phyloP scores from a whole-genome alignment of 345 rosid genomes.

The Arabis alpina region DNA sequence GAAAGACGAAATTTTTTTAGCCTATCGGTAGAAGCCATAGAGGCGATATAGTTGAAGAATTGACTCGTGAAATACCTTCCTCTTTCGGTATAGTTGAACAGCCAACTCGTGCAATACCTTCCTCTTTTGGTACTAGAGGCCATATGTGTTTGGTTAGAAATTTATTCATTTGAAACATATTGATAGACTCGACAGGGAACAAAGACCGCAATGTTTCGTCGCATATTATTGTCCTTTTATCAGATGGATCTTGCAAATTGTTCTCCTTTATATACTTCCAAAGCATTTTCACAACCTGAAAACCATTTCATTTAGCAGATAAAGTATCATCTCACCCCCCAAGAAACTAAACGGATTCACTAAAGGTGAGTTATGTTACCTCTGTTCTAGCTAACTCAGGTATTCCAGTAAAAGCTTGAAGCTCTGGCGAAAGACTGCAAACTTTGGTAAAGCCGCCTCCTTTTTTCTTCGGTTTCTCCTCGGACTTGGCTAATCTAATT shows the following conservation, averaged over 20 bases:
- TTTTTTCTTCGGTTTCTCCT: constrained; percentile 67
- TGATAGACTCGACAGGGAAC: constrained; percentile 55
- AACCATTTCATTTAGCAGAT: constrained; percentile 25
- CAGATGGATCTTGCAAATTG: constrained; percentile 64
- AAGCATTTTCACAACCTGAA: constrained; percentile 62
- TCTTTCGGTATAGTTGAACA: not conserved
- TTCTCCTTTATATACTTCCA: constrained; percentile 64
- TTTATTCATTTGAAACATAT: constrained; percentile 74
- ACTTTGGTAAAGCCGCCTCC: constrained; percentile 83
- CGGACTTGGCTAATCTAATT: constrained; percentile 60
- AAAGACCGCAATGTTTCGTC: constrained; percentile 55
- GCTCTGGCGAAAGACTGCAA: constrained; percentile 83
- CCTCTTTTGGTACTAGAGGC: constrained; percentile 35
- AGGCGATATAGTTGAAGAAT: not conserved
- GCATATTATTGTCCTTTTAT: constrained; percentile 57
- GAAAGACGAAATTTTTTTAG: not conserved
- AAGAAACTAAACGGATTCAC: not conserved
- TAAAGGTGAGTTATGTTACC: constrained; percentile 46
- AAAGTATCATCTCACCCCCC: not conserved
- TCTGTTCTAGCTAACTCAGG: constrained; percentile 83
- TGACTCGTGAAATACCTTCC: not conserved
- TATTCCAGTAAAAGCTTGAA: constrained; percentile 67
- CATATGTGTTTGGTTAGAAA: constrained; percentile 62
- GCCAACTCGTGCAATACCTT: not conserved
- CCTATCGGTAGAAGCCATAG: not conserved